A percentile compares a stretch with the other conserved stretches of the same genome.
phyloP scores from a whole-genome alignment of 1,284 basidiomycete species.

The Ganoderma multipileum region DNA sequence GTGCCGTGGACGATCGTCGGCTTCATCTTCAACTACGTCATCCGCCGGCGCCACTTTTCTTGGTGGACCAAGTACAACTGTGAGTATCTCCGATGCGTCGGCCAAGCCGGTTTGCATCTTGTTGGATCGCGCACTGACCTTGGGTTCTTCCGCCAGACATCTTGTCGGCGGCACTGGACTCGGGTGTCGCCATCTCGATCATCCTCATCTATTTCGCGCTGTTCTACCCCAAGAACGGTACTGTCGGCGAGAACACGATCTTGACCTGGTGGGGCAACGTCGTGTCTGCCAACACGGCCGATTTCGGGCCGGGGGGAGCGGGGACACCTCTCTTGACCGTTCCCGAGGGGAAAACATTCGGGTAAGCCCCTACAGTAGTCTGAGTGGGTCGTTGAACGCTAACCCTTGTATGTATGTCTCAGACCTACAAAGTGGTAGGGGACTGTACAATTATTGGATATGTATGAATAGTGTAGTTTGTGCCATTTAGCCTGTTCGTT shows the following conservation, averaged over 20 bases:
- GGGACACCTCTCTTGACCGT: slow-evolving; percentile 33
- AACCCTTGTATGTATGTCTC: too few species aligned
- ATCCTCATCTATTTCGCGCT: slow-evolving; percentile 57
- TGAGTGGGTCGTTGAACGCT: slow-evolving; percentile 1
- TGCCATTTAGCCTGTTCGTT: too few species aligned
- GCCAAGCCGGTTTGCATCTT: too few species aligned
- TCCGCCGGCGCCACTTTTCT: slow-evolving; percentile 47
- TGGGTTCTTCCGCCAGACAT: slow-evolving; percentile 43
- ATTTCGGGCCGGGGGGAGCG: slow-evolving; percentile 29
- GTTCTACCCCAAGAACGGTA: slow-evolving; percentile 51
- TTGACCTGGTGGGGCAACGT: slow-evolving; percentile 53
- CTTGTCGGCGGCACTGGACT: slow-evolving; percentile 56
- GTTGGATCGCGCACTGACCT: too few species aligned
- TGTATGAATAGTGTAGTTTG: neutral
- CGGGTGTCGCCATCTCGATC: slow-evolving; percentile 51
- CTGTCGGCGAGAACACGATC: slow-evolving; percentile 47
- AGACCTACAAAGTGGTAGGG: slow-evolving; percentile 6
- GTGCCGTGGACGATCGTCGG: slow-evolving; percentile 47
- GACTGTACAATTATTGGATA: neutral
- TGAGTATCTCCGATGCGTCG: slow-evolving; percentile 32
- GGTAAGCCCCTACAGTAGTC: too few species aligned
- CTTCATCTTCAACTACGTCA: slow-evolving; percentile 53
- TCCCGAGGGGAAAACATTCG: slow-evolving; percentile 37
- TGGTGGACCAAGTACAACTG: slow-evolving; percentile 61
- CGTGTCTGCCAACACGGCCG: slow-evolving; percentile 44